A percentile compares a stretch with the other conserved stretches of the same genome.
Conservation (phyloP, 2,329 filamentous ascomycete species). For the Pseudocercospora eumusae region DNA sequence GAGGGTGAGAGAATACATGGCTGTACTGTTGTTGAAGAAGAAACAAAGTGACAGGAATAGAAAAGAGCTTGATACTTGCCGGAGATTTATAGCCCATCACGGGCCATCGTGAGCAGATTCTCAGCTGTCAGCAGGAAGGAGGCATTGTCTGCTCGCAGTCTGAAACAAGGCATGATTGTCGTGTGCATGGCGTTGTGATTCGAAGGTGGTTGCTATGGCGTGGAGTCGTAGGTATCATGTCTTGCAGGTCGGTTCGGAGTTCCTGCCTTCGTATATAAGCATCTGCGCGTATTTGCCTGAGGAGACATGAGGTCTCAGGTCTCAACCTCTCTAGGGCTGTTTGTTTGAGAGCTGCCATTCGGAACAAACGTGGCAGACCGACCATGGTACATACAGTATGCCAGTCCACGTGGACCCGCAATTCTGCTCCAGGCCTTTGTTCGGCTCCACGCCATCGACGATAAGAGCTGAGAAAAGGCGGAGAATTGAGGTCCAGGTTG, state of each 20-base stretch:
- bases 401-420: neutral
- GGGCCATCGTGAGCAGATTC: no score
- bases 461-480: neutral
- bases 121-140: neutral
- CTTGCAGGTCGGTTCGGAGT: neutral
- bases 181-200: neutral
- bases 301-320: neutral
- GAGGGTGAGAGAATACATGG: neutral
- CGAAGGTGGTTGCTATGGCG: neutral
- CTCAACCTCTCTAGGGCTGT: neutral
- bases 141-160: neutral
- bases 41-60: neutral
- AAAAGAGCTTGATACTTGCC: neutral
- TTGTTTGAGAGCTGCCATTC: neutral
- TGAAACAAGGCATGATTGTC: neutral
- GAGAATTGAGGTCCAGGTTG: neutral
- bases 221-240: neutral
- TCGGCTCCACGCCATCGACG: neutral
- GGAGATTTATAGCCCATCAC: neutral
- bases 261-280: neutral
- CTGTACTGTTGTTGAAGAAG: neutral
- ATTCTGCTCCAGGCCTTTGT: neutral
- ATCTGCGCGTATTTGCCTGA: neutral
- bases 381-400: neutral
- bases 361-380: neutral